Conservation (phyloP, 140 eudicot species). For the Flaveria floridana region DNA sequence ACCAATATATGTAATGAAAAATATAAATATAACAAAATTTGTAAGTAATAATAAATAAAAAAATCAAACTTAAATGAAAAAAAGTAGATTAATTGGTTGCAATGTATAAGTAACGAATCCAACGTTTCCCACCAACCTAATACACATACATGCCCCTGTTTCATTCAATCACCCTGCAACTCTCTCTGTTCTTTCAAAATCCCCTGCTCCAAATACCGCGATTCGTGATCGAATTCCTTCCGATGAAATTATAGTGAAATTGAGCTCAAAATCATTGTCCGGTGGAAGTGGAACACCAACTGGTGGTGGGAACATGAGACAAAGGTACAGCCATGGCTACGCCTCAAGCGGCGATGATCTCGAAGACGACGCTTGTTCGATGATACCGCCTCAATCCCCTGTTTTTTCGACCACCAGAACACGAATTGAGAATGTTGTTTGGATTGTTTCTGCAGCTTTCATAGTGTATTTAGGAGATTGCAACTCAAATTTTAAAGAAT, state of each 20-base stretch:
- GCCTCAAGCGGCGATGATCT: constrained; percentile 86
- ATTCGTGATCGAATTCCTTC: not conserved
- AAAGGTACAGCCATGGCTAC: constrained; percentile 80
- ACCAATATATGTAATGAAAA: not conserved
- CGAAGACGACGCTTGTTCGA: constrained; percentile 84
- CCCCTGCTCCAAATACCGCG: not conserved
- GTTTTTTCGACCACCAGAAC: constrained; percentile 45
- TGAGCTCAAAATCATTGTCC: constrained; percentile 42
- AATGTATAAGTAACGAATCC: constrained; percentile 6
- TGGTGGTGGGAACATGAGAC: constrained; percentile 68
- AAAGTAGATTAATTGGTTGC: not conserved
- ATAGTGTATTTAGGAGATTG: constrained; percentile 71
- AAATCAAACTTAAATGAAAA: no score
- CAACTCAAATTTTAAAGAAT: constrained; percentile 56
- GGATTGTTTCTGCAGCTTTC: constrained; percentile 80
- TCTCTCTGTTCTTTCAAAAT: not conserved
- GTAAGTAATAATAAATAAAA: no score
- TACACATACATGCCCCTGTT: not conserved
- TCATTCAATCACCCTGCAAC: not conserved
- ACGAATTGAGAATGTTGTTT: constrained; percentile 76
- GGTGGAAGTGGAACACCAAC: constrained; percentile 59
- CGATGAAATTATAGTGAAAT: not conserved
- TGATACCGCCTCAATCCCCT: constrained; percentile 37
- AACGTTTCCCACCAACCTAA: not conserved
- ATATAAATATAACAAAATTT: not conserved